phyloP scores from a whole-genome alignment of 140 eudicot species.

The Anethum foeniculum region DNA sequence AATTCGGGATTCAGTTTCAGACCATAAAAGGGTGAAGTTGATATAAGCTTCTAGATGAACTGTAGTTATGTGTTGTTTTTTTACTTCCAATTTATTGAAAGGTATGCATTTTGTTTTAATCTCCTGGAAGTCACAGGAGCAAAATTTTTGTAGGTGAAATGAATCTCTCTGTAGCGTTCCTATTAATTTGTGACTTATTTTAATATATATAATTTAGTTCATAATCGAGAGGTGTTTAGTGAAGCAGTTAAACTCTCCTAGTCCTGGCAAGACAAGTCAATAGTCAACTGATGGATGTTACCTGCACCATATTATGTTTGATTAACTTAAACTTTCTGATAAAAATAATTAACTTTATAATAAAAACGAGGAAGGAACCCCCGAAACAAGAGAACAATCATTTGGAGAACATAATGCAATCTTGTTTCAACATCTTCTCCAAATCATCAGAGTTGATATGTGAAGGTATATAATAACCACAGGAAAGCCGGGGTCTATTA shows the following conservation, averaged over 20 bases:
- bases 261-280: background rate
- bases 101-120: background rate
- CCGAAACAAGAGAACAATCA: background rate
- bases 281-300: background rate
- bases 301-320: background rate
- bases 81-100: background rate
- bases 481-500: background rate
- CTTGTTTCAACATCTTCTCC: background rate
- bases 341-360: background rate
- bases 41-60: slow-evolving; percentile 23
- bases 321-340: background rate
- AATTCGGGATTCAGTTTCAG: slow-evolving; percentile 47
- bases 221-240: background rate
- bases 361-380: background rate
- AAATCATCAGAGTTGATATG: background rate
- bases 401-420: background rate
- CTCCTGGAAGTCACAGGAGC: background rate
- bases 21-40: slow-evolving; percentile 48
- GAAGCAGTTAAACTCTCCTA: background rate
- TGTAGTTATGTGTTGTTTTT: background rate
- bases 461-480: background rate
- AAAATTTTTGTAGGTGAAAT: background rate
- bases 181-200: no score
- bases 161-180: background rate
- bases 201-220: no score